These are phyloP conservation scores for Cyclocybe aegerita DNA, from an alignment of 768 basidiomycete genomes.

Conservation along the genomic window DNA sequence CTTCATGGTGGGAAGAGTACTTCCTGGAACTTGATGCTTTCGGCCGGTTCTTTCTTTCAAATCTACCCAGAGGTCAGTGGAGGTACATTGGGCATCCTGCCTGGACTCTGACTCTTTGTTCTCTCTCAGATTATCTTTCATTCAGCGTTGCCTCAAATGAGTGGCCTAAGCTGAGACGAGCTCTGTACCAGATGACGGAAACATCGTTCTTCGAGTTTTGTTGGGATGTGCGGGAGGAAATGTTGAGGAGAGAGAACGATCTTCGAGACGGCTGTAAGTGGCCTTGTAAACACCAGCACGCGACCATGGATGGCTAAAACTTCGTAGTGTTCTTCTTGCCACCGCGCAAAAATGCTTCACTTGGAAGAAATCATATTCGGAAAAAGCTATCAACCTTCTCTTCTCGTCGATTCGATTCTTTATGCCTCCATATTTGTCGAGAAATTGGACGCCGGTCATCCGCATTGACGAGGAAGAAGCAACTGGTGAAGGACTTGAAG, in stretches of 20 bases:
- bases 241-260: conserved; percentile 11
- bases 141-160: not conserved
- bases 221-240: conserved; percentile 13
- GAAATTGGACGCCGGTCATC: conserved; percentile 8
- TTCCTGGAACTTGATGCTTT: conserved; percentile 10
- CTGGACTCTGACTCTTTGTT: not conserved
- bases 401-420: conserved; percentile 3
- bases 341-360: conserved; percentile 1
- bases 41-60: conserved; percentile 9
- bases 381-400: conserved; percentile 8
- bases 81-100: too few species aligned
- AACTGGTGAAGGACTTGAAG: not conserved
- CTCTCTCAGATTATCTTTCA: not conserved
- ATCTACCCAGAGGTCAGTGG: conserved; percentile 3
- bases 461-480: not conserved
- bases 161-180: conserved; percentile 10
- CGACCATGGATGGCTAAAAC: not conserved
- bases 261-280: conserved; percentile 12
- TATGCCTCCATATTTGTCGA: conserved; percentile 6
- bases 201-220: conserved; percentile 9
- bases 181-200: conserved; percentile 8
- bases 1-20: conserved; percentile 4
- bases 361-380: conserved; percentile 11
- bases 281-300: not conserved
- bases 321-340: conserved; percentile 6